These are phyloP conservation scores for Prunus salicina DNA, from an alignment of 306 rosid genomes.

Conservation along the genomic window DNA sequence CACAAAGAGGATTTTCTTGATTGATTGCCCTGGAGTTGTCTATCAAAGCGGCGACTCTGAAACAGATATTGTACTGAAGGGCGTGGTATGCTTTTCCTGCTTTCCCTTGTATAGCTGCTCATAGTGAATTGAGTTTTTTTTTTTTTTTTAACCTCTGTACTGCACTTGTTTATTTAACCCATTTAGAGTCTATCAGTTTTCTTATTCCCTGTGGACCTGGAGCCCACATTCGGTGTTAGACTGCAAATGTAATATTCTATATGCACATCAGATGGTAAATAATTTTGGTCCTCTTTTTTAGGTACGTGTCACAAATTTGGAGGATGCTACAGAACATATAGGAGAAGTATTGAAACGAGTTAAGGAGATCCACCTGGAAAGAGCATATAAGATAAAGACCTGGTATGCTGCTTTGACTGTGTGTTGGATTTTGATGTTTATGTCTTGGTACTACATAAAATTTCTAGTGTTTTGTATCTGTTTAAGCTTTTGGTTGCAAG, in stretches of 20 bases:
- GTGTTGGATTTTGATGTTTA: neutral
- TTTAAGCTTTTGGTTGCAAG: neutral
- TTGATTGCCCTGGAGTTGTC: conserved; percentile 95
- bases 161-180: neutral
- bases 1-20: conserved; percentile 89
- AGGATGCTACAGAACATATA: conserved; percentile 90
- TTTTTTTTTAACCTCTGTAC: neutral
- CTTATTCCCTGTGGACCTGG: neutral
- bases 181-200: neutral
- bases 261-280: neutral
- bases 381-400: conserved; percentile 78
- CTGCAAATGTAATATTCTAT: neutral
- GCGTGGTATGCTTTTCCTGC: conserved; percentile 61
- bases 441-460: neutral
- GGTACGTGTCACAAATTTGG: conserved; percentile 95
- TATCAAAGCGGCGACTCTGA: conserved; percentile 79
- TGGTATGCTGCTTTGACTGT: conserved; percentile 51
- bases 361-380: conserved; percentile 72
- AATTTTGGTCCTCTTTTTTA: conserved; percentile 23
- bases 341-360: conserved; percentile 97
- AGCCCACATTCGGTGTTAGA: neutral
- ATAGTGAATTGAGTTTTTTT: neutral
- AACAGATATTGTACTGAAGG: conserved; percentile 88
- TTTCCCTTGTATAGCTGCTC: neutral
- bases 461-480: neutral